phyloP scores from a whole-genome alignment of 106 monocot genomes.

The Acorus calamus region DNA sequence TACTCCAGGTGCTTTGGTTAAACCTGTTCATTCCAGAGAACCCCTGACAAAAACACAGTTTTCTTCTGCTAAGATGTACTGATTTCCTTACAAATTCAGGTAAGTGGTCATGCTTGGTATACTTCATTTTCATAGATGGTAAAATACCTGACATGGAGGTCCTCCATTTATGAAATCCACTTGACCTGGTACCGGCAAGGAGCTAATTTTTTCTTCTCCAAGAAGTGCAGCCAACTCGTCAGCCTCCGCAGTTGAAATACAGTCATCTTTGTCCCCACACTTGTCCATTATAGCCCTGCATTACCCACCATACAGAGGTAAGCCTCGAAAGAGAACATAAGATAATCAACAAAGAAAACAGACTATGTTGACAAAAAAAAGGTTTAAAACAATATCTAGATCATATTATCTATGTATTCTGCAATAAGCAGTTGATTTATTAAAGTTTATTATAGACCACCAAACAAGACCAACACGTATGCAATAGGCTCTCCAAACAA shows the following conservation, averaged over 20 bases:
- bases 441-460: neutral
- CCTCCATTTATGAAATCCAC: conserved; percentile 99
- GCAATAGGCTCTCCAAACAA: neutral
- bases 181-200: conserved; percentile 91
- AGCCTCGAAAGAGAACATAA: neutral
- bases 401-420: no score
- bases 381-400: no score
- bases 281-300: conserved; percentile 97
- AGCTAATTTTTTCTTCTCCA: conserved; percentile 47
- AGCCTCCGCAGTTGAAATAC: conserved; percentile 85
- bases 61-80: neutral
- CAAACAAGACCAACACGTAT: neutral
- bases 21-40: conserved; percentile 99
- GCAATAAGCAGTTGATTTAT: neutral
- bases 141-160: conserved; percentile 87
- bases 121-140: no score
- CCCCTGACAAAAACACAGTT: conserved; percentile 39
- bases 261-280: conserved; percentile 93
- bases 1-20: conserved; percentile 90
- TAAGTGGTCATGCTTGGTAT: no score
- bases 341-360: no score
- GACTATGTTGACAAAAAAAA: no score
- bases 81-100: neutral
- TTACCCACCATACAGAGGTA: neutral
- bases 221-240: conserved; percentile 52